Conservation (phyloP, 1,139 yeast genomes). For the Arxiozyma heterogenica region DNA sequence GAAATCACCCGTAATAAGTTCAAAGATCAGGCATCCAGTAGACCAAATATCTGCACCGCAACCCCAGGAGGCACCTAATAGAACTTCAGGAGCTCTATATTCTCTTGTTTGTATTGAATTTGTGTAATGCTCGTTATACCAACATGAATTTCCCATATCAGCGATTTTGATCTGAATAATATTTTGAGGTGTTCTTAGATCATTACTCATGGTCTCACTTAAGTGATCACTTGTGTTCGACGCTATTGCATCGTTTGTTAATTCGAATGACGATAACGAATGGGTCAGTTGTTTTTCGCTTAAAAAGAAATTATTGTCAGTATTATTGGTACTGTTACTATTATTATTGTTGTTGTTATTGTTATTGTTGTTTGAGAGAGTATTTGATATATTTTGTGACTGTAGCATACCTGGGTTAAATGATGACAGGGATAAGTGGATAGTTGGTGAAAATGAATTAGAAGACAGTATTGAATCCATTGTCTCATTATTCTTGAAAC, state of each 20-base stretch:
- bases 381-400: conserved; percentile 1
- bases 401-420: background rate
- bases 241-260: conserved; percentile 20
- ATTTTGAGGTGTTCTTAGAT: conserved; percentile 18
- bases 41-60: conserved; percentile 73
- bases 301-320: background rate
- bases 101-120: conserved; percentile 70
- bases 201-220: background rate
- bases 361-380: conserved; percentile 4
- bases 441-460: background rate
- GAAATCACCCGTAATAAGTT: conserved; percentile 66
- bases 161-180: conserved; percentile 53
- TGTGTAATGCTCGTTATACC: conserved; percentile 56
- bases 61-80: conserved; percentile 59
- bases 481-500: conserved; percentile 5
- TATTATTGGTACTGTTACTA: background rate
- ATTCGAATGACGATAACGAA: conserved; percentile 28
- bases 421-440: background rate
- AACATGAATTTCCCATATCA: conserved; percentile 70
- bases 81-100: conserved; percentile 62
- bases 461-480: conserved; percentile 4
- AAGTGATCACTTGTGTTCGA: background rate
- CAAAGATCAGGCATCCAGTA: conserved; percentile 60
- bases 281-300: conserved; percentile 16
- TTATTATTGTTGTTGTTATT: conserved; percentile 13